phyloP scores from a whole-genome alignment of 257 asterid species.

The Nyctanthes arbortristis region DNA sequence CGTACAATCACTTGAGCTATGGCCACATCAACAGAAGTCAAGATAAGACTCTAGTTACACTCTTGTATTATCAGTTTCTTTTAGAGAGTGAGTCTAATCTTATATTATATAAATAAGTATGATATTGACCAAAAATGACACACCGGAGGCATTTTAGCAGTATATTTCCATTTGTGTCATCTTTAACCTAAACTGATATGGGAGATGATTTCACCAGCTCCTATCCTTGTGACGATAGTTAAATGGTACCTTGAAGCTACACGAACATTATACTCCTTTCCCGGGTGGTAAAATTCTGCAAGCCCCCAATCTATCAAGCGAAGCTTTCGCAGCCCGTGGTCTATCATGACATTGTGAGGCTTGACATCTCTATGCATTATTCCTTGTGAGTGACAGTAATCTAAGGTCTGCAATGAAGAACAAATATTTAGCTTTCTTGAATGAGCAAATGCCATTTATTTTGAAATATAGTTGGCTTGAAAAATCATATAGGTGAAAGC shows the following conservation, averaged over 20 bases:
- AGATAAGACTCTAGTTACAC: background rate
- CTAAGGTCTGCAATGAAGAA: constrained; percentile 57
- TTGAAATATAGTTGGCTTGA: background rate
- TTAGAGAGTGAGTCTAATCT: background rate
- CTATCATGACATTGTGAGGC: constrained; percentile 89
- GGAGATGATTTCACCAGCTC: constrained; percentile 7
- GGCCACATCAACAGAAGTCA: background rate
- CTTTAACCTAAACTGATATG: background rate
- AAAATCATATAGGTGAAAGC: too few relatives aligned
- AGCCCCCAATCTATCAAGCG: constrained; percentile 87
- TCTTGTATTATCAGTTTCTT: background rate
- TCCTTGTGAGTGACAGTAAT: constrained; percentile 76
- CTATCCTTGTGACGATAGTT: constrained; percentile 3
- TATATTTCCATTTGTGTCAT: background rate
- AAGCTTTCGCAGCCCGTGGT: constrained; percentile 75
- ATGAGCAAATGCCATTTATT: background rate
- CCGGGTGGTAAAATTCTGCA: constrained; percentile 75
- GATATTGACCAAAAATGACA: background rate
- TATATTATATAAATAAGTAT: background rate
- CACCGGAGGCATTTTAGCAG: background rate
- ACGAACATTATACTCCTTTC: constrained; percentile 78
- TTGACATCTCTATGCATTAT: constrained; percentile 81
- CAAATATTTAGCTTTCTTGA: constrained; percentile 7
- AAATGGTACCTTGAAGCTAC: constrained; percentile 73
- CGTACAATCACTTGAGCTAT: background rate